These are phyloP conservation scores for Mycena amicta DNA, from an alignment of 768 basidiomycete genomes.

Conservation along the genomic window DNA sequence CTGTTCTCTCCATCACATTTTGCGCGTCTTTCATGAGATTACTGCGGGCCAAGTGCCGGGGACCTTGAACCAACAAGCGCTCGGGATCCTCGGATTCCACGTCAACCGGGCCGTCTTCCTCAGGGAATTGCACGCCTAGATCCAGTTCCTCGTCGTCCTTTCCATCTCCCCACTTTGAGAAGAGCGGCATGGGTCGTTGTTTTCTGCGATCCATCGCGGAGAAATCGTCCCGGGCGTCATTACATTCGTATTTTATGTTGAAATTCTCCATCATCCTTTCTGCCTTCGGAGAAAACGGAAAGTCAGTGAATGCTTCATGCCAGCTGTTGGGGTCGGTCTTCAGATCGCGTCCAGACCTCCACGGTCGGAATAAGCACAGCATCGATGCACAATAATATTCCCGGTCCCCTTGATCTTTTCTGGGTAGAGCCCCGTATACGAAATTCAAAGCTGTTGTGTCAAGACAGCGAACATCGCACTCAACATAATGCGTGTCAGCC, in stretches of 20 bases:
- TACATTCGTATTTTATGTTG: constrained; percentile 31
- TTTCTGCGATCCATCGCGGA: too few species aligned
- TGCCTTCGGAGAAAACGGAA: constrained; percentile 20
- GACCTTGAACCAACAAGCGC: too few species aligned
- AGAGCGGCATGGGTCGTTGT: constrained; percentile 7
- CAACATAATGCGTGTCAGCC: background rate
- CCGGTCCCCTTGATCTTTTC: constrained; percentile 30
- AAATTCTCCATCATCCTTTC: constrained; percentile 27
- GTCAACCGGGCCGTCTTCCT: too few species aligned
- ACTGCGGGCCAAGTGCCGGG: too few species aligned
- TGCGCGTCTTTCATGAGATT: too few species aligned
- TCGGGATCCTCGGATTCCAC: too few species aligned
- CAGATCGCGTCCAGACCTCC: constrained; percentile 26
- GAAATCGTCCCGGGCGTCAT: constrained; percentile 33
- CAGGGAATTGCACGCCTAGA: too few species aligned
- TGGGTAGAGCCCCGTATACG: constrained; percentile 27
- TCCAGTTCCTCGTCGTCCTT: background rate
- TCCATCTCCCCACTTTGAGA: background rate
- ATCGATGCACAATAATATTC: constrained; percentile 34
- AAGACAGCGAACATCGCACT: background rate
- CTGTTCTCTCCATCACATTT: too few species aligned
- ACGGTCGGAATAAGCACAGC: constrained; percentile 27
- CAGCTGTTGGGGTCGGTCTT: constrained; percentile 20
- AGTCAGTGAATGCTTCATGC: constrained; percentile 19
- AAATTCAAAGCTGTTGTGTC: constrained; percentile 28